phyloP scores from a whole-genome alignment of 805 yeast genomes.

The Kodamaea kakaduensis region DNA sequence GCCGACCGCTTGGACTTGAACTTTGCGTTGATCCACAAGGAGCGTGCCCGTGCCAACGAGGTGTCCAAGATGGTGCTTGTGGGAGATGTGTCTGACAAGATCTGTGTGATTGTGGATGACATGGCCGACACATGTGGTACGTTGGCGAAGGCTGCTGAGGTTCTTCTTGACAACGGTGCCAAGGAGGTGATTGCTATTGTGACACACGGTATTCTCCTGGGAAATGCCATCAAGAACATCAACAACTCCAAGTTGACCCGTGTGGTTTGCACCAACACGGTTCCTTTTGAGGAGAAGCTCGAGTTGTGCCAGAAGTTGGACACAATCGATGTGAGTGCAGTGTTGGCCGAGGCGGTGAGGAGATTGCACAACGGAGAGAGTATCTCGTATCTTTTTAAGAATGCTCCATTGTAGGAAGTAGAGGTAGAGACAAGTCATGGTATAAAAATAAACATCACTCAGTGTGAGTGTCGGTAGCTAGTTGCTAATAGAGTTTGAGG shows the following conservation, averaged over 20 bases:
- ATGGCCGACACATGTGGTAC: constrained; percentile 99
- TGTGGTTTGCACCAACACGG: constrained; percentile 90
- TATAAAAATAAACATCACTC: no score
- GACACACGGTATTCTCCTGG: constrained; percentile 92
- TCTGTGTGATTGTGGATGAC: constrained; percentile 87
- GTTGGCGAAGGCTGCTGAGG: constrained; percentile 88
- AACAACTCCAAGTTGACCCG: constrained; percentile 61
- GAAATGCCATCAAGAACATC: constrained; percentile 72
- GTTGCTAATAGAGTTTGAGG: no score
- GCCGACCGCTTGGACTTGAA: constrained; percentile 90
- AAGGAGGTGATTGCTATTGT: constrained; percentile 85
- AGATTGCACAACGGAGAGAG: constrained; percentile 89
- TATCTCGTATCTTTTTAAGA: constrained; percentile 71
- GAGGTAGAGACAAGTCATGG: no score
- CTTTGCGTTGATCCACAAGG: constrained; percentile 95
- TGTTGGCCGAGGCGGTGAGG: constrained; percentile 89
- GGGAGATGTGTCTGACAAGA: constrained; percentile 84
- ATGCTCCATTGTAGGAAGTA: constrained; percentile 44
- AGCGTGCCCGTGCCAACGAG: constrained; percentile 92
- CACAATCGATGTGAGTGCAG: constrained; percentile 78
- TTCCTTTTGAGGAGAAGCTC: constrained; percentile 70
- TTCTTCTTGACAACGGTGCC: constrained; percentile 77
- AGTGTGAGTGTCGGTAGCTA: no score
- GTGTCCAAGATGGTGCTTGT: constrained; percentile 93
- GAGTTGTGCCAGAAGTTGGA: constrained; percentile 64